A percentile compares a stretch with the other conserved stretches of the same genome.
phyloP scores from a whole-genome alignment of 352 stramenopile species.

The Aphanomyces euteiches region DNA sequence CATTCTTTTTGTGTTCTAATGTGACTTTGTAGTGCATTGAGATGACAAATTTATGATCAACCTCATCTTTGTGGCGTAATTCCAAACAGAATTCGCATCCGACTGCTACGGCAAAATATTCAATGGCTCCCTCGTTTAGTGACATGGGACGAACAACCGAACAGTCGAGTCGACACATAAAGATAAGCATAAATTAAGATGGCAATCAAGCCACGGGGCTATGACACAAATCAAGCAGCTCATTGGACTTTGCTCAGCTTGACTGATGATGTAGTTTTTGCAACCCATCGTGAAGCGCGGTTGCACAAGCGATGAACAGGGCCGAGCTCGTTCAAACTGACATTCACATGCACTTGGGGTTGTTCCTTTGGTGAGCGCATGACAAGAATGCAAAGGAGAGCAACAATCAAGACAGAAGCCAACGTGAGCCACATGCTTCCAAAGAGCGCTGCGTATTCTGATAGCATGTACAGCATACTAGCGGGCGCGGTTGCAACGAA shows the following conservation, averaged over 20 bases:
- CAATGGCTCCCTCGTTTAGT: too few relatives aligned
- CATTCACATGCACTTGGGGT: conserved; percentile 19
- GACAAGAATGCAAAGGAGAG: conserved; percentile 15
- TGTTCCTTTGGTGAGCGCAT: conserved; percentile 3
- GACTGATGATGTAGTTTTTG: not conserved
- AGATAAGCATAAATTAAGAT: not conserved
- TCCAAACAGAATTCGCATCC: too few relatives aligned
- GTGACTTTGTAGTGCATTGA: too few relatives aligned
- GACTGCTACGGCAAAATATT: too few relatives aligned
- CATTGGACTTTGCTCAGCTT: conserved; percentile 20
- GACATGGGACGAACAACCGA: too few relatives aligned
- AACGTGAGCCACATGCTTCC: conserved; percentile 15
- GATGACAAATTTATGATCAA: too few relatives aligned
- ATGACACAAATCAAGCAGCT: conserved; percentile 3
- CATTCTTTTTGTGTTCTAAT: too few relatives aligned
- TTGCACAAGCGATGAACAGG: conserved; percentile 17
- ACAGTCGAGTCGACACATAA: too few relatives aligned
- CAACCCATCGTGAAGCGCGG: conserved; percentile 16
- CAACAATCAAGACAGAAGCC: conserved; percentile 15
- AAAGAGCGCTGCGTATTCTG: conserved; percentile 17
- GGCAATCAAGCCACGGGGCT: not conserved
- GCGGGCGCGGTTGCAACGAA: conserved; percentile 16
- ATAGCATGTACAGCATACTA: conserved; percentile 4
- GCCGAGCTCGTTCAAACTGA: conserved; percentile 15
- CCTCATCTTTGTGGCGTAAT: too few relatives aligned